phyloP scores from a whole-genome alignment of 148 eudicot species.

The Chenopodium quinoa region DNA sequence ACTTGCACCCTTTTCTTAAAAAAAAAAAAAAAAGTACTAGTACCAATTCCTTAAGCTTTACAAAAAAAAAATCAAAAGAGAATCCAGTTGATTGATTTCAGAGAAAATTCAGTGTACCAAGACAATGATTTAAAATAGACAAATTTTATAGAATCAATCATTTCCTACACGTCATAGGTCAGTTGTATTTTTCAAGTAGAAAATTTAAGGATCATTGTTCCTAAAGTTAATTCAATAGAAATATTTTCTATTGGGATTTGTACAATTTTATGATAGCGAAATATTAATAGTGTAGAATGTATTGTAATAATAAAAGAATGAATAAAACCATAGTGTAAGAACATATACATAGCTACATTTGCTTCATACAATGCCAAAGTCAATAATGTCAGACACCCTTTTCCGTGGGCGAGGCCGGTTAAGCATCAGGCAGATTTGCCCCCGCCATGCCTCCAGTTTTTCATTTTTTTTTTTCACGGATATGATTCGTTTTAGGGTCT shows the following conservation, averaged over 20 bases:
- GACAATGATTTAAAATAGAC: background rate
- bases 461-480: no score
- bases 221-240: background rate
- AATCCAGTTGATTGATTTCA: background rate
- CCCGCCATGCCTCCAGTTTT: no score
- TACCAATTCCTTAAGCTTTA: background rate
- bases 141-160: background rate
- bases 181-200: constrained; percentile 1
- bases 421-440: no score
- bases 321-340: background rate
- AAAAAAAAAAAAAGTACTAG: no score
- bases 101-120: constrained; percentile 2
- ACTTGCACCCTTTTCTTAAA: no score
- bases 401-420: no score
- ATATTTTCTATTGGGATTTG: background rate
- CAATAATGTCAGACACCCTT: no score
- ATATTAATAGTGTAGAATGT: no score
- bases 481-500: no score
- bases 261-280: background rate
- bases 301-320: background rate
- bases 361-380: no score
- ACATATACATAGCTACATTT: background rate
- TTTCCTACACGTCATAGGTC: background rate
- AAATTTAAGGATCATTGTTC: constrained; percentile 7
- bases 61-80: no score